A percentile compares a stretch with the other conserved stretches of the same genome.
phyloP scores from a whole-genome alignment of 805 yeast genomes.

The Priceomyces fermenticarens region DNA sequence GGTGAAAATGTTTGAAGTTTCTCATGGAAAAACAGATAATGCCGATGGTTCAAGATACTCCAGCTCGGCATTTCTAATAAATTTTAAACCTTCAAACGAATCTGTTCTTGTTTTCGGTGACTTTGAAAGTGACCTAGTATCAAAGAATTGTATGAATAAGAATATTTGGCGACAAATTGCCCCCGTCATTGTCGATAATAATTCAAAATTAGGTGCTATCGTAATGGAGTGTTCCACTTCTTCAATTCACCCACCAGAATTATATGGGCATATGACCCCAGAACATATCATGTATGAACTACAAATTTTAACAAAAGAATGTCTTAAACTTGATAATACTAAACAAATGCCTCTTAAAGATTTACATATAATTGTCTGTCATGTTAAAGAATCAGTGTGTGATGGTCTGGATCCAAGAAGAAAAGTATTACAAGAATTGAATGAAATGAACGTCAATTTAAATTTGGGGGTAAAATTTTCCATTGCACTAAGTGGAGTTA shows the following conservation, averaged over 20 bases:
- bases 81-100: slow-evolving; percentile 26
- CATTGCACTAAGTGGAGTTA: slow-evolving; percentile 55
- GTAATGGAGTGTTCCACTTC: slow-evolving; percentile 73
- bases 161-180: slow-evolving; percentile 59
- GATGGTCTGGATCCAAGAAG: slow-evolving; percentile 53
- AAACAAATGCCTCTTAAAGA: slow-evolving; percentile 35
- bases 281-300: slow-evolving; percentile 58
- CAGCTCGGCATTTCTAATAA: slow-evolving; percentile 57
- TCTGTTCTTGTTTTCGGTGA: slow-evolving; percentile 75
- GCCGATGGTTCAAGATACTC: neutral
- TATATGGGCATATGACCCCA: slow-evolving; percentile 85
- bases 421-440: slow-evolving; percentile 48
- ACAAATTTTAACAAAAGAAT: slow-evolving; percentile 14
- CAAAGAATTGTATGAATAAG: slow-evolving; percentile 34
- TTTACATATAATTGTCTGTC: slow-evolving; percentile 47
- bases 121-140: slow-evolving; percentile 63
- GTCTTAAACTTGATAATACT: slow-evolving; percentile 10
- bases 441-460: slow-evolving; percentile 29
- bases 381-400: slow-evolving; percentile 41
- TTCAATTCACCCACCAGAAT: slow-evolving; percentile 38
- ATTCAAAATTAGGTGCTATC: slow-evolving; percentile 45
- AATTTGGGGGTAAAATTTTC: slow-evolving; percentile 47
- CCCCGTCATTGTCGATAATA: slow-evolving; percentile 34
- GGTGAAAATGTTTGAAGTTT: slow-evolving; percentile 7
- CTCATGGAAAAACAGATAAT: slow-evolving; percentile 5